Evolutionary conservation across 345 rosid genomes (phyloP), one percentile per base, ranked within the genome.

Genomic region (Eucalyptus curtisii): DNA sequence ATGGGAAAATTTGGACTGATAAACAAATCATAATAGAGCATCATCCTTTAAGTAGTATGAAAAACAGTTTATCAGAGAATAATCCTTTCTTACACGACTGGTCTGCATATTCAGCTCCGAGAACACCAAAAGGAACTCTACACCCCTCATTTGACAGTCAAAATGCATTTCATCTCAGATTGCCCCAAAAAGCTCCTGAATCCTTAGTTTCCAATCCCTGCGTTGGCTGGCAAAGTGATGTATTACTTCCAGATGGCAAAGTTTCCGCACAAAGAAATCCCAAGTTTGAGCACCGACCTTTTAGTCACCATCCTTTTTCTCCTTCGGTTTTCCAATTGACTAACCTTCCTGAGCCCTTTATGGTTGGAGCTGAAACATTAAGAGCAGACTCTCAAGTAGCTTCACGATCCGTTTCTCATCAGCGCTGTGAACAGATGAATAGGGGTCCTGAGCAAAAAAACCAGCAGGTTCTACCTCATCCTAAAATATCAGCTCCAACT

Each of bases 21-120:
- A 93, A 94, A 89, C 93, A 90, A 89, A 91, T 92, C 88, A 91
- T 93, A 40, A 53, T 90, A 80, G 93, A 90, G 71, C 90, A 92
- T 82, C 47, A 48, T 89, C 88, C 92, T 86, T 61, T 20, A 45
- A 55, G 24, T 48, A 10, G 22, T 40, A 33, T 48, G 64, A 45
- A 50, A 76, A 9, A 6, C 55, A 55, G 45, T 64, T 86, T 90
- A 87, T 89, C 66, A 8, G 86, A 76, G 47, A 88, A 82, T 49
- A 89, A 86, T 52, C 91, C 84, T 45, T 86, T 90, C 88, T 89
- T 55, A 47, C 91, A 88, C 55, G 92, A 91, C 85, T 90, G 90
- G 90, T 27, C 45, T 85, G 85, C 91, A 87, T 87, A 40, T 68
- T 86, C 91, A 88, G 89, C 91, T 87, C 64, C 88, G 68, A 92